These are phyloP conservation scores for Inga oerstediana DNA, from an alignment of 306 rosid species.

Conservation along the genomic window DNA sequence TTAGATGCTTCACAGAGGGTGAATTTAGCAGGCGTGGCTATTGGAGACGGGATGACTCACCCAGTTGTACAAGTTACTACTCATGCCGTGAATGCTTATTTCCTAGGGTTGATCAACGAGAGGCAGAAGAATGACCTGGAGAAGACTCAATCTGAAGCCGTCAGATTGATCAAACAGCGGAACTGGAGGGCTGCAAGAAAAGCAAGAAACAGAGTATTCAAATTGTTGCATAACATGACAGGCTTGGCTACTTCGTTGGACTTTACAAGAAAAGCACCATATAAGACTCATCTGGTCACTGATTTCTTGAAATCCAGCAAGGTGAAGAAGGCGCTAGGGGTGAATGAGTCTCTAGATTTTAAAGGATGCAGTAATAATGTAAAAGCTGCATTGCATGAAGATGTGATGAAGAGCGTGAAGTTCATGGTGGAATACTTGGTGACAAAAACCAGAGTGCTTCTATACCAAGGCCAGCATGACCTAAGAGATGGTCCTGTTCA, in stretches of 20 bases:
- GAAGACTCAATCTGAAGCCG: constrained; percentile 45
- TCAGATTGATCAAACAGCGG: constrained; percentile 24
- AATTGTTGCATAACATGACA: constrained; percentile 44
- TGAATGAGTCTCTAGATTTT: not conserved
- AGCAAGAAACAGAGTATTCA: constrained; percentile 35
- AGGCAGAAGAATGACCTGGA: constrained; percentile 53
- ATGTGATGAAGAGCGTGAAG: constrained; percentile 74
- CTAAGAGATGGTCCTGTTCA: constrained; percentile 57
- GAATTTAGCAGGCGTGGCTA: constrained; percentile 60
- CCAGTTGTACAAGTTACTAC: constrained; percentile 51
- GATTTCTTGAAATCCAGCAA: too few relatives aligned
- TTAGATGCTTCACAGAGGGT: constrained; percentile 27
- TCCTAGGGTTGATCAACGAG: constrained; percentile 53
- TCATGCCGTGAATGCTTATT: constrained; percentile 55
- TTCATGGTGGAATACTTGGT: constrained; percentile 56
- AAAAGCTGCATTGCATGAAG: constrained; percentile 37
- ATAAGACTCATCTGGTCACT: constrained; percentile 32
- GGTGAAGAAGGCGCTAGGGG: too few relatives aligned
- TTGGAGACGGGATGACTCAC: constrained; percentile 68
- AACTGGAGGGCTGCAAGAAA: constrained; percentile 53
- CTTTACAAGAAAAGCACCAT: constrained; percentile 40
- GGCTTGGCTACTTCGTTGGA: constrained; percentile 66
- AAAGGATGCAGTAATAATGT: constrained; percentile 52
- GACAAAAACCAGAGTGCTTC: constrained; percentile 52
- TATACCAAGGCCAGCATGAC: constrained; percentile 65